Evolutionary conservation across 129 eudicot genomes (phyloP).

Genomic region (Arctium lappa): DNA sequence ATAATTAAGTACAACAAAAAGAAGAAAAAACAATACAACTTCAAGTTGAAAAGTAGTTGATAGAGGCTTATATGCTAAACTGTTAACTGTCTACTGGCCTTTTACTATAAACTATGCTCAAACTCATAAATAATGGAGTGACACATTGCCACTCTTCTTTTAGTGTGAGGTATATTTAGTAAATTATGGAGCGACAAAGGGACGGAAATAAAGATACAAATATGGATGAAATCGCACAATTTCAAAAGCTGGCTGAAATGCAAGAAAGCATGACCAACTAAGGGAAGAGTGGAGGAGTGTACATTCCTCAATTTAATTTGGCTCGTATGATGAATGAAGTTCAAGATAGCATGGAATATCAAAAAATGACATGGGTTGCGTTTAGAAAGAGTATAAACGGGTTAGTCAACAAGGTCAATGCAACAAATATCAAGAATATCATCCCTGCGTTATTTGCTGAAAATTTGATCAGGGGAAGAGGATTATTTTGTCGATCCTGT

Average conservation of each 20-base stretch:
- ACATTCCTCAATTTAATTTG: slow-evolving; percentile 80
- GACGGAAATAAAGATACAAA: slow-evolving; percentile 26
- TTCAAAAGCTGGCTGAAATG: slow-evolving; percentile 34
- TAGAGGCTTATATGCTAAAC: no score
- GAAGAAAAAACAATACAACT: no score
- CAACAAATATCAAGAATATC: no score
- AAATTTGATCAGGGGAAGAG: no score
- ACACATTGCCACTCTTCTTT: background rate
- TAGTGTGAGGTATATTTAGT: slow-evolving; percentile 1
- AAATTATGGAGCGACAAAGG: slow-evolving; percentile 22
- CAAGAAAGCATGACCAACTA: slow-evolving; percentile 41
- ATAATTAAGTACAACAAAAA: no score
- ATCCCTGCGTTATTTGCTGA: no score
- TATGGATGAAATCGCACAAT: slow-evolving; percentile 35
- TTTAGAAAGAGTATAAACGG: slow-evolving; percentile 92
- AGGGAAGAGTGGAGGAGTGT: no score
- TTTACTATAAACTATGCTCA: no score
- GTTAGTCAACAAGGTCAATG: slow-evolving; percentile 79
- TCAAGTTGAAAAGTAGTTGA: no score
- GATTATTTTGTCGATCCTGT: no score
- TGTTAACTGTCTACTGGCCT: no score
- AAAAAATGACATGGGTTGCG: slow-evolving; percentile 94
- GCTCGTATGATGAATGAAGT: slow-evolving; percentile 87
- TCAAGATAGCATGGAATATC: slow-evolving; percentile 82
- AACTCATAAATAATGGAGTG: no score